Conservation (phyloP, 2,329 filamentous ascomycete species). For the Cryphonectria carpinicola region DNA sequence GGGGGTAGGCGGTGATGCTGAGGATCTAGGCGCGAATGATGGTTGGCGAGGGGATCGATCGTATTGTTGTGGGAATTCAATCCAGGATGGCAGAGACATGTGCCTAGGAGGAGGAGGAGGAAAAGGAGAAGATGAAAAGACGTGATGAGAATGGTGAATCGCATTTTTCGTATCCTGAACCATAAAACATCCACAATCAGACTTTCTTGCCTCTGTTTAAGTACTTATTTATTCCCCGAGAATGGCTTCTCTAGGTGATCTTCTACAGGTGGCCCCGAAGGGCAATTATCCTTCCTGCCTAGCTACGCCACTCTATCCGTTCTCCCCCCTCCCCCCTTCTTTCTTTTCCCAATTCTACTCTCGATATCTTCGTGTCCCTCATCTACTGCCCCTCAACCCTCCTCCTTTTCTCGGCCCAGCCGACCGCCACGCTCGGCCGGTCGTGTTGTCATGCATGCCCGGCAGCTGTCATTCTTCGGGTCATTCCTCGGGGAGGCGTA, state of each 20-base stretch:
- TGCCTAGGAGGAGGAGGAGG: not conserved
- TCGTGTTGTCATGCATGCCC: not conserved
- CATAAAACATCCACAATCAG: not conserved
- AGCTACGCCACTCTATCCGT: not conserved
- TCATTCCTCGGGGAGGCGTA: not conserved
- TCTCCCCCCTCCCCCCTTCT: too few species aligned
- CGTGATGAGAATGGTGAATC: not conserved
- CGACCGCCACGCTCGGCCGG: not conserved
- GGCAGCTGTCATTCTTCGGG: not conserved
- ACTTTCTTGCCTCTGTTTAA: not conserved
- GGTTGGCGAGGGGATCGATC: constrained; percentile 4
- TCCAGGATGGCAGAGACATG: not conserved
- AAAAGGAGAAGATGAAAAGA: not conserved
- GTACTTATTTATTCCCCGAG: not conserved
- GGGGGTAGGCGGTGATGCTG: constrained; percentile 4
- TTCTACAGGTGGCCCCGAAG: not conserved
- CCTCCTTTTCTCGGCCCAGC: not conserved
- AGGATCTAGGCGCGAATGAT: not conserved
- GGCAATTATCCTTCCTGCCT: not conserved
- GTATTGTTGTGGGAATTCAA: not conserved
- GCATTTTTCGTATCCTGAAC: not conserved
- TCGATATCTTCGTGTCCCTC: not conserved
- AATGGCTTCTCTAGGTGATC: not conserved
- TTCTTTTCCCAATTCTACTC: not conserved
- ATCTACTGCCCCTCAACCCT: not conserved